A percentile compares a stretch with the other conserved stretches of the same genome.
Evolutionary conservation across 225 moss, liverwort and hornwort genomes (phyloP).

Genomic region (Rhytidiadelphus loreus): DNA sequence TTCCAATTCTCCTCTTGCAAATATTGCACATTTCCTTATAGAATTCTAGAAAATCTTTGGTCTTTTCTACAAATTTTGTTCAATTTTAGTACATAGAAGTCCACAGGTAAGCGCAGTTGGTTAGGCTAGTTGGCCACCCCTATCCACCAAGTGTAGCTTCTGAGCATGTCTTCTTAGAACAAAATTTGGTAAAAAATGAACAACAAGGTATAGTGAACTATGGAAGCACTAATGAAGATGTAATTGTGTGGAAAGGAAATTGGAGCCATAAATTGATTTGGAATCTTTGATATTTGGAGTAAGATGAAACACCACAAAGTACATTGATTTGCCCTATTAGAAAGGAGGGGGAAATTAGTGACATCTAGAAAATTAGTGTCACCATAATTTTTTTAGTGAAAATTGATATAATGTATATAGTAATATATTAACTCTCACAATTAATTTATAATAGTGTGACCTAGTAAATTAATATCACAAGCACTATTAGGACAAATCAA

Average conservation of each 20-base stretch:
- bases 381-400: background rate
- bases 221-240: background rate
- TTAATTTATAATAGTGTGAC: background rate
- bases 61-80: background rate
- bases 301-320: background rate
- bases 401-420: background rate
- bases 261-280: background rate
- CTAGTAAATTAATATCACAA: background rate
- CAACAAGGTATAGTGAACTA: background rate
- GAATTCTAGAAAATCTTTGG: background rate
- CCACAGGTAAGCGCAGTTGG: rapidly evolving
- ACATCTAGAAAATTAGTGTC: background rate
- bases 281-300: background rate
- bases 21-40: background rate
- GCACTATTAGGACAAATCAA: too few relatives aligned
- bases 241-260: background rate
- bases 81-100: background rate
- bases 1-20: background rate
- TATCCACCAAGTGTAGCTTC: rapidly evolving
- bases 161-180: background rate
- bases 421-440: background rate
- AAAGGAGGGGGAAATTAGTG: rapidly evolving
- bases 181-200: background rate
- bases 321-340: background rate
- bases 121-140: background rate